Evolutionary conservation across 2,329 filamentous ascomycete genomes (phyloP), one percentile per base, ranked within the genome.

Genomic region (Whalleya microplaca): DNA sequence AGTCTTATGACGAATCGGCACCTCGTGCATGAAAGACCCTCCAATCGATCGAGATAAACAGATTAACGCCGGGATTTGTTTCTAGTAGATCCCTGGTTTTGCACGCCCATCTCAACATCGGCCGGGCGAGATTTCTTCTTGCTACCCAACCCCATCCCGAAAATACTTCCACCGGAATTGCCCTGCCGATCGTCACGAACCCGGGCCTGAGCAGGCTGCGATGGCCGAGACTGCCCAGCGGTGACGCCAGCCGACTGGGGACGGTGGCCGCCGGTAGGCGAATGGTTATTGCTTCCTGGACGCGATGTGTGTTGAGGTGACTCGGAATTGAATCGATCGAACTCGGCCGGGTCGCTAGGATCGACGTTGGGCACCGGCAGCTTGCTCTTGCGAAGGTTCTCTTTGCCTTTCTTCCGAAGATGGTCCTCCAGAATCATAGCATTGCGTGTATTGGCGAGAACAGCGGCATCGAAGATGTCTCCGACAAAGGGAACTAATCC

Each of bases 401-500:
- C 82, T 66, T 84, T 83, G 56, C 90, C 89, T 69, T 88, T 85
- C 62, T 86, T 78, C 44, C 90, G 83, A 51, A 95, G 79, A 63
- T 88, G 80, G 45, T 85, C 76, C 69, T 91, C 89, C 16, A 91
- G 77, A 2, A 91, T 72, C 37, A 88, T 81, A 4, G 89, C 86
- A 65, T 94, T 95, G 66, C 85, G 85, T 19, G 88, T 91, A 68
- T 94, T 95, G 69, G 87, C 87, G 58, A 89, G 87, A 75, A 88
- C 88, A 2, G 85, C 72, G 5, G 89, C 88, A 67, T 95, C 91
- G 41, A 81, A 83, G 2, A 94, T 57, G 66, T 94, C 91, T n/a
- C 91, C 91, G 0, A 92, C 60, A 59, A 94, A 84, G 0, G 91
- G 91, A 0, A 94, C 78, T 2, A 95, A 75, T 5, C 91, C 91